Evolutionary conservation across 139 green algal species (phyloP).

Genomic region (Pleodorina starrii): DNA sequence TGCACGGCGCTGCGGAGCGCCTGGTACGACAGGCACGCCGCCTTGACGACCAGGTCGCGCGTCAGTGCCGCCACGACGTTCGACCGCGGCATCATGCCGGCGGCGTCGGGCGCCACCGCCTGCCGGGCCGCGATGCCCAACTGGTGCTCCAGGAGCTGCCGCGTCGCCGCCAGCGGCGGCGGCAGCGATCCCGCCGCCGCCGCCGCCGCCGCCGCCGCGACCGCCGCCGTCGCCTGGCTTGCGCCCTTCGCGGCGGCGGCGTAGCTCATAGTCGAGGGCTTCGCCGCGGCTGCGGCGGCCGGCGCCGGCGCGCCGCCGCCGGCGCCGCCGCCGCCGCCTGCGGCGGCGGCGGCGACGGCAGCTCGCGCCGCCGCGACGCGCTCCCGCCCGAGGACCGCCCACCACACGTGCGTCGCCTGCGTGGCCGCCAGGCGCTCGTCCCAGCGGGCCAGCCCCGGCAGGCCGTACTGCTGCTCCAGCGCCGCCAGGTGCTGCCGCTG

Average conservation of each 20-base stretch:
- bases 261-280: slow-evolving; percentile 2
- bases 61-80: not conserved
- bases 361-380: not conserved
- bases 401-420: slow-evolving; percentile 10
- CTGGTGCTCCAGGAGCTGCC: not conserved
- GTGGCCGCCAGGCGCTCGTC: not conserved
- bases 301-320: not conserved
- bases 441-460: not conserved
- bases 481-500: slow-evolving; percentile 15
- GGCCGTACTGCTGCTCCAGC: slow-evolving; percentile 21
- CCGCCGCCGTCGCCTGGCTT: not conserved
- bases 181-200: not conserved
- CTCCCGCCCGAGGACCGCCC: not conserved
- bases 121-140: not conserved
- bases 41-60: not conserved
- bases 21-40: not conserved
- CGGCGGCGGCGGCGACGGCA: not conserved
- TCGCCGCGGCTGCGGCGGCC: not conserved
- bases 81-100: not conserved
- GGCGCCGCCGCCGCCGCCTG: not conserved
- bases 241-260: not conserved
- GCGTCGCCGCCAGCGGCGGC: not conserved
- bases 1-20: not conserved
- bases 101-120: not conserved
- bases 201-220: not conserved